phyloP scores from a whole-genome alignment of 441 rosid genomes.

The Manihot esculenta region DNA sequence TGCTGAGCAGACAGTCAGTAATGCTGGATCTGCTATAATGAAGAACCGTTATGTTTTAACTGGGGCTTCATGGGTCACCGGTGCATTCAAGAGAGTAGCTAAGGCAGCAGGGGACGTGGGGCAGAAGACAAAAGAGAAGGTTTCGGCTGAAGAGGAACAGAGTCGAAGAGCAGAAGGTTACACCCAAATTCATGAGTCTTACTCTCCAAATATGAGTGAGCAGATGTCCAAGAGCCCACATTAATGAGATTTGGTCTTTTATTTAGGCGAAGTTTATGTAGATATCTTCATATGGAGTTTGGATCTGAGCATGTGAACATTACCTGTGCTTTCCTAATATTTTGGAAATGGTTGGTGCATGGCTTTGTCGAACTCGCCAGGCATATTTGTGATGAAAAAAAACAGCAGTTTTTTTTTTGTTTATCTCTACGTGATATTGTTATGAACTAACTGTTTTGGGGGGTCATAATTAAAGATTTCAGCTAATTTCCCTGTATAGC shows the following conservation, averaged over 20 bases:
- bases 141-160: conserved; percentile 22
- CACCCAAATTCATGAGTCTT: conserved; percentile 17
- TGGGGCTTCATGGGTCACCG: conserved; percentile 71
- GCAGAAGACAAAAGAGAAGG: conserved; percentile 76
- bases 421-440: background rate
- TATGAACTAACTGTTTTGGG: background rate
- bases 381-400: background rate
- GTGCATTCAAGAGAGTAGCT: conserved; percentile 66
- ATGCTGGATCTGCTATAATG: conserved; percentile 75
- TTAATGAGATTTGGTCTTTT: background rate
- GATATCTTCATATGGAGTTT: background rate
- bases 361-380: background rate
- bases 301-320: conserved; percentile 1
- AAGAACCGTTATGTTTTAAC: conserved; percentile 64
- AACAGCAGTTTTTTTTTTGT: background rate
- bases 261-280: background rate
- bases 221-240: conserved; percentile 15
- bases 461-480: background rate
- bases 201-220: conserved; percentile 23
- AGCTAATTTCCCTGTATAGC: background rate
- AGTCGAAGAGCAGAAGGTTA: conserved; percentile 19
- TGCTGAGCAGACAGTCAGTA: conserved; percentile 67
- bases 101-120: conserved; percentile 83
- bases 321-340: background rate
- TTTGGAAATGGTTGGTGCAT: background rate